Evolutionary conservation across 1,284 basidiomycete species (phyloP).

Genomic region (Rhodotorula sp.): DNA sequence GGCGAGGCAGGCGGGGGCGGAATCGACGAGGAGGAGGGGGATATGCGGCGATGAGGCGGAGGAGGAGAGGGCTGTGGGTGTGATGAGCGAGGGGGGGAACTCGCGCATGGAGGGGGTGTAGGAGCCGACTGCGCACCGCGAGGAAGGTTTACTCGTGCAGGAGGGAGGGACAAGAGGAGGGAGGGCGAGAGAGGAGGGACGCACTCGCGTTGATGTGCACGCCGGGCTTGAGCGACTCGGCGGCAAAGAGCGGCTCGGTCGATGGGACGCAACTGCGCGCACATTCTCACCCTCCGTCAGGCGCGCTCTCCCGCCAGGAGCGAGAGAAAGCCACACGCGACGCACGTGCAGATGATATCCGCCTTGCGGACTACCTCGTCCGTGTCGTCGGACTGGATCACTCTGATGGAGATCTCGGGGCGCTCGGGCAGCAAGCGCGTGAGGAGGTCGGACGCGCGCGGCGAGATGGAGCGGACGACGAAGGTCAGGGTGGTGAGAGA

Average conservation of each 20-base stretch:
- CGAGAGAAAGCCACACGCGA: background rate
- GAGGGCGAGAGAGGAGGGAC: background rate
- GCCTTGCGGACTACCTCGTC: conserved; percentile 12
- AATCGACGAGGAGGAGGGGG: conserved; percentile 42
- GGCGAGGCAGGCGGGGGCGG: conserved; percentile 35
- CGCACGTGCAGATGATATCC: conserved; percentile 43
- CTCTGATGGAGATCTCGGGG: background rate
- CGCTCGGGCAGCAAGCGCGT: background rate
- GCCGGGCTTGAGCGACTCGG: conserved; percentile 19
- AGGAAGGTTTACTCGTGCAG: background rate
- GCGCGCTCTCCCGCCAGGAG: too few species aligned
- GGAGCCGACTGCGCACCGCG: conserved; percentile 33
- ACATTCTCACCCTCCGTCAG: too few species aligned
- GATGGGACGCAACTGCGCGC: conserved; percentile 41
- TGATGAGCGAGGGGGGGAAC: conserved; percentile 37
- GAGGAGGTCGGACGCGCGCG: conserved; percentile 10
- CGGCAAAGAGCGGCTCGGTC: conserved; percentile 33
- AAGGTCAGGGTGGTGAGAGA: conserved; percentile 14
- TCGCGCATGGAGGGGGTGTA: conserved; percentile 45
- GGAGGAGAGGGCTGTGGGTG: background rate
- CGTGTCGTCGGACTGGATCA: background rate
- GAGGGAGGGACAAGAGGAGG: background rate
- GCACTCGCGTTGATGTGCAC: conserved; percentile 41
- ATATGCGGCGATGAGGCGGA: conserved; percentile 3
- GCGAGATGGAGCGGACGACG: conserved; percentile 15